These are phyloP conservation scores for Mucor plumbeus DNA, from an alignment of 371 early-diverging fungal genomes.

Conservation along the genomic window DNA sequence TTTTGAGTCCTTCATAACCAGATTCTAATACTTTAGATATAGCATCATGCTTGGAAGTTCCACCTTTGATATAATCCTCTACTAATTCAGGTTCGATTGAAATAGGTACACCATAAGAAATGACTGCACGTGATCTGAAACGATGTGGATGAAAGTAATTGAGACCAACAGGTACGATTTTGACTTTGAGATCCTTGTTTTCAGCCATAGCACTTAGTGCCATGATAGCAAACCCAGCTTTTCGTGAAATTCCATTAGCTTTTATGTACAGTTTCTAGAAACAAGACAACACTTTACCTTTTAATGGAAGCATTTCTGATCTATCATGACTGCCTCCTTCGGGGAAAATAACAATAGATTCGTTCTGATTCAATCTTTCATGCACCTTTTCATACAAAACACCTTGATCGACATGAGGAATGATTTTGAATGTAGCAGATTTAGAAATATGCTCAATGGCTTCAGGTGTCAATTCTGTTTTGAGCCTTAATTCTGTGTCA, in stretches of 20 bases:
- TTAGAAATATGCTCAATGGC: slow-evolving; percentile 43
- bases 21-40: slow-evolving; percentile 64
- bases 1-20: slow-evolving; percentile 68
- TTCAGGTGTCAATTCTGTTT: slow-evolving; percentile 50
- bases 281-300: slow-evolving; percentile 41
- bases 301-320: slow-evolving; percentile 85
- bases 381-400: slow-evolving; percentile 76
- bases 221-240: slow-evolving; percentile 77
- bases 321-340: slow-evolving; percentile 93
- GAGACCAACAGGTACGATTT: slow-evolving; percentile 85
- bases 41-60: slow-evolving; percentile 72
- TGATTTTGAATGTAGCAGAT: slow-evolving; percentile 56
- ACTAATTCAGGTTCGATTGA: slow-evolving; percentile 68
- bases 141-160: slow-evolving; percentile 91
- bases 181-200: slow-evolving; percentile 74
- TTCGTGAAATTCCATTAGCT: neutral
- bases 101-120: slow-evolving; percentile 87
- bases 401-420: slow-evolving; percentile 81
- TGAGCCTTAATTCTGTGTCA: slow-evolving; percentile 65
- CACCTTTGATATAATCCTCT: slow-evolving; percentile 73
- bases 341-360: slow-evolving; percentile 87
- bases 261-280: neutral
- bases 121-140: slow-evolving; percentile 87
- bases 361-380: slow-evolving; percentile 62
- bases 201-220: slow-evolving; percentile 83